Conservation (phyloP, 768 basidiomycete species). For the Suillus ampliporus region DNA sequence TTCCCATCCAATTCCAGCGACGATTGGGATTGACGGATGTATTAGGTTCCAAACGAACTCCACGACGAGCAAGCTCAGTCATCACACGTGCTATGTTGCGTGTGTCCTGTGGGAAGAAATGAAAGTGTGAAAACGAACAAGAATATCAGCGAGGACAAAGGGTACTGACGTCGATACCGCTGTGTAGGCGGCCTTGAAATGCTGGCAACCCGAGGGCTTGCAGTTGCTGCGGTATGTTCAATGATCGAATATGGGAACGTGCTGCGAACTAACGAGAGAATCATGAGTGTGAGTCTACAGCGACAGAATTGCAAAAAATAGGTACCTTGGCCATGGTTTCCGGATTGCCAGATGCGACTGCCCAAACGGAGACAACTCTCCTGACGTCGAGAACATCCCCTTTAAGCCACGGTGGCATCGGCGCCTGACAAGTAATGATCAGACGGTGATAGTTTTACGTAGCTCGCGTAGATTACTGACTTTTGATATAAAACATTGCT, state of each 20-base stretch:
- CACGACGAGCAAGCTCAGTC: constrained; percentile 73
- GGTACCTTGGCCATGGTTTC: constrained; percentile 23
- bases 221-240: constrained; percentile 81
- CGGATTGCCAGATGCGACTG: constrained; percentile 16
- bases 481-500: constrained; percentile 89
- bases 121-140: constrained; percentile 9
- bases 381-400: constrained; percentile 81
- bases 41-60: constrained; percentile 75
- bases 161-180: constrained; percentile 85
- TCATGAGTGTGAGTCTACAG: constrained; percentile 1
- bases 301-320: background rate
- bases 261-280: constrained; percentile 20
- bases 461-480: constrained; percentile 43
- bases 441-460: constrained; percentile 10
- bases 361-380: constrained; percentile 56
- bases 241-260: constrained; percentile 31
- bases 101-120: constrained; percentile 64
- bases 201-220: constrained; percentile 68
- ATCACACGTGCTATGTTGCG: constrained; percentile 88
- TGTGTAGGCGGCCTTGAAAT: constrained; percentile 87
- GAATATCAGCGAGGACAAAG: constrained; percentile 9
- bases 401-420: constrained; percentile 74
- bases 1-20: constrained; percentile 90
- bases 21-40: constrained; percentile 65
- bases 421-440: constrained; percentile 46